Evolutionary conservation across 768 basidiomycete genomes (phyloP), one percentile per base, ranked within the genome.

Genomic region (Serendipita sp.): DNA sequence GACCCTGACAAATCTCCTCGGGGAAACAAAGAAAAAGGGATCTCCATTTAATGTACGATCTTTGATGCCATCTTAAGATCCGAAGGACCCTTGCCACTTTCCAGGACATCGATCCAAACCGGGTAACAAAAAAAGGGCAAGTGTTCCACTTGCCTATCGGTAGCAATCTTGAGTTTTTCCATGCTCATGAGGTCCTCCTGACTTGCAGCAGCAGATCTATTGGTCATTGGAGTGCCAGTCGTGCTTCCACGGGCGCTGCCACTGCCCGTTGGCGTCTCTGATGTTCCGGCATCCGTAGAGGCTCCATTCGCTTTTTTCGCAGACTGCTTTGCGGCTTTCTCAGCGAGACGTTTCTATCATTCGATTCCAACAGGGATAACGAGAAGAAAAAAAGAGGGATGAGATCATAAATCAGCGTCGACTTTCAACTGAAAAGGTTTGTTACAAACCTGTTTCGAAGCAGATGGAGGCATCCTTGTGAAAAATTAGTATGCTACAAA

Each of bases 331-430:
- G 88, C 88, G 20, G 85, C 92, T 74, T 96, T 96, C 74, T 95
- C 94, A 65, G 90, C 93, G 63, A 96, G 82, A 53, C 95, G 84
- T 74, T 97, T 97, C 74, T 92, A 90, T 68, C 77, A 76, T 60
- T 7, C n/a, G 26, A 48, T 9, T 11, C 4, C n/a, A 24, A 4
- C 53, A n/a, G 11, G 53, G 24, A 33, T 24, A 31, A n/a, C 16
- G 24, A 58, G 28, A n/a, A 50, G 26, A n/a, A 50, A 5, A 38
- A 38, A 38, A 38, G 34, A 14, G 4, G 34, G 14, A 38, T 38
- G 34, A 38, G 34, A 38, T 38, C 34, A 38, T 38, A 5, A 38
- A 38, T 38, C 34, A 38, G 34, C 34, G 7, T 38, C 34, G 7
- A 38, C 14, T 38, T 38, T 14, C 34, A 38, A 38, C 34, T 14